A percentile compares a stretch with the other conserved stretches of the same genome.
Conservation (phyloP, 2,329 filamentous ascomycete genomes). For the Aspergillus piperis region DNA sequence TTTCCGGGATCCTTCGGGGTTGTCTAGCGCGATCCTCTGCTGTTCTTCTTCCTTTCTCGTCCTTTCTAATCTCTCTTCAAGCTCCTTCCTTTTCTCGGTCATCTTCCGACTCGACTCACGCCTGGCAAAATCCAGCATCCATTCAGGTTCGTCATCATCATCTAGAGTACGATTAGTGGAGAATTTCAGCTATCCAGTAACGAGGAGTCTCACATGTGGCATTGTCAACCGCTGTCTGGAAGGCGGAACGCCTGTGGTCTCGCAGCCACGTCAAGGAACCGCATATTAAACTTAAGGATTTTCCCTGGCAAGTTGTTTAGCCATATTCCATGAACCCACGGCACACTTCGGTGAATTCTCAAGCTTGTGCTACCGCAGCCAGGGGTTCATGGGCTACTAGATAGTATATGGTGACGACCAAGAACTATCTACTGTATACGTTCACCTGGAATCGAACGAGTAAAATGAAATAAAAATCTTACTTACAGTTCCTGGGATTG, state of each 20-base stretch:
- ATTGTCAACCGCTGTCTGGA: slow-evolving; percentile 57
- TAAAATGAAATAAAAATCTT: slow-evolving; percentile 2
- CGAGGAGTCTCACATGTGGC: slow-evolving; percentile 43
- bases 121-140: slow-evolving; percentile 78
- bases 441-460: no score
- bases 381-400: background rate
- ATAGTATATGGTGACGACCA: background rate
- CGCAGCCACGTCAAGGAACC: slow-evolving; percentile 89
- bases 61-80: slow-evolving; percentile 69
- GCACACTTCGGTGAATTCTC: background rate
- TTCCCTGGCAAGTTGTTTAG: slow-evolving; percentile 58
- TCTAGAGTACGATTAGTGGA: slow-evolving; percentile 30
- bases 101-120: slow-evolving; percentile 68
- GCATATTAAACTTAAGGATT: slow-evolving; percentile 89
- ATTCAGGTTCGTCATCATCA: slow-evolving; percentile 75
- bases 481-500: slow-evolving; percentile 45
- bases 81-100: slow-evolving; percentile 65
- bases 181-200: background rate
- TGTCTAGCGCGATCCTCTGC: slow-evolving; percentile 54
- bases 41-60: slow-evolving; percentile 65
- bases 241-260: slow-evolving; percentile 66
- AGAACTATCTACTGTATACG: background rate
- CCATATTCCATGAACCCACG: no score
- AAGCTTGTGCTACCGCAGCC: background rate
- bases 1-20: slow-evolving; percentile 52